A percentile compares a stretch with the other conserved stretches of the same genome.
Evolutionary conservation across 805 yeast genomes (phyloP).

Genomic region (Kodamaea sagamina): DNA sequence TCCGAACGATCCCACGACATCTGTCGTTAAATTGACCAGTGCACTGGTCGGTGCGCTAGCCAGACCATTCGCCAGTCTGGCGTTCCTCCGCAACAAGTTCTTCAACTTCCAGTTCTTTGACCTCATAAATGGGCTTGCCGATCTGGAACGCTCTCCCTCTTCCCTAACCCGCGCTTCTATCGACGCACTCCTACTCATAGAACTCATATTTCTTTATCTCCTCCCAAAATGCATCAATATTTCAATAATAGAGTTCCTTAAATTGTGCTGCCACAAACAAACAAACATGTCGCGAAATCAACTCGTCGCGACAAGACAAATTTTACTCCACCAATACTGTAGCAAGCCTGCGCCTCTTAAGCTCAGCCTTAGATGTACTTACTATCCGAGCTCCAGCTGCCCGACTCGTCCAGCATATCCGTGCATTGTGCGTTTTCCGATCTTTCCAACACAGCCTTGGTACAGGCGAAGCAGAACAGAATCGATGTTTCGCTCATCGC

Average conservation of each 20-base stretch:
- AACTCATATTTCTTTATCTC: background rate
- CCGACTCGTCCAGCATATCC: slow-evolving; percentile 18
- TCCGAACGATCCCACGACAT: too few relatives aligned
- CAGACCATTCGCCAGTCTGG: too few relatives aligned
- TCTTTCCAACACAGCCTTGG: slow-evolving; percentile 4
- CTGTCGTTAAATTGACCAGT: too few relatives aligned
- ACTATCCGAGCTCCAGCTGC: slow-evolving; percentile 21
- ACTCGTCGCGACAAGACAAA: too few relatives aligned
- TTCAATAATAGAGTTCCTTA: too few relatives aligned
- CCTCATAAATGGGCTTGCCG: background rate
- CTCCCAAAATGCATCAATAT: too few relatives aligned
- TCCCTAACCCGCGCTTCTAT: slow-evolving; percentile 1
- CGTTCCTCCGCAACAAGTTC: slow-evolving; percentile 3
- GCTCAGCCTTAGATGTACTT: slow-evolving; percentile 16
- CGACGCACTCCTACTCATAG: background rate
- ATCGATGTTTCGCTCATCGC: slow-evolving; percentile 5
- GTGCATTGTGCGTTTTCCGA: slow-evolving; percentile 14
- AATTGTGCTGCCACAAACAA: background rate
- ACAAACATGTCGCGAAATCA: background rate
- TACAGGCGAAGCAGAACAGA: slow-evolving; percentile 9
- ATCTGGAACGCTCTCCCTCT: background rate
- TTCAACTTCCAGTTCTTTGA: slow-evolving; percentile 8
- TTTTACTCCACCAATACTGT: too few relatives aligned
- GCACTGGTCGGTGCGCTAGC: too few relatives aligned
- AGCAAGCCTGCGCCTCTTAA: background rate